These are phyloP conservation scores for Didymella pomorum DNA, from an alignment of 2,329 filamentous ascomycete species.

Conservation along the genomic window DNA sequence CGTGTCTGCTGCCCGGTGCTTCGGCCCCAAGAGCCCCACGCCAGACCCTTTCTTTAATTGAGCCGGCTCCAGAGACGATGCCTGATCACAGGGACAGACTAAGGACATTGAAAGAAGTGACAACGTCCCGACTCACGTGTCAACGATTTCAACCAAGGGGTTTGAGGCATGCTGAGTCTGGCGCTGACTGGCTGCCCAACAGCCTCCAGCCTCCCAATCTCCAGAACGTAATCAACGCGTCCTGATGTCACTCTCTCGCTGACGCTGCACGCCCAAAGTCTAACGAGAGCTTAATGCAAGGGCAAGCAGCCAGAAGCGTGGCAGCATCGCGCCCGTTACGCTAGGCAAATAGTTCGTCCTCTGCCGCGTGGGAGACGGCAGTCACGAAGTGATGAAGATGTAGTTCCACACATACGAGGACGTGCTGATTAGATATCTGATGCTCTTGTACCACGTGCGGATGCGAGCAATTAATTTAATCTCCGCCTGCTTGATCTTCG, in stretches of 20 bases:
- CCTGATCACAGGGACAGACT: neutral
- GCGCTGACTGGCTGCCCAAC: neutral
- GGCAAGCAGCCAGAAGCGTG: slow-evolving; percentile 10
- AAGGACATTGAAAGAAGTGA: too few relatives aligned
- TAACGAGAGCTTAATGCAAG: slow-evolving; percentile 1
- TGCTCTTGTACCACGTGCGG: slow-evolving; percentile 24
- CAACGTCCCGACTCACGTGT: neutral
- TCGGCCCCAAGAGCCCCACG: slow-evolving; percentile 3
- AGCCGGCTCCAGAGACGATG: slow-evolving; percentile 5
- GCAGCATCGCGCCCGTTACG: slow-evolving; percentile 15
- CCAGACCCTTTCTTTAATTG: neutral
- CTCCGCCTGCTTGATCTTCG: slow-evolving; percentile 32
- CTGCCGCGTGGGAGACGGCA: slow-evolving; percentile 6
- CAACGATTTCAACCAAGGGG: neutral
- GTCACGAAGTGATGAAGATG: slow-evolving; percentile 2
- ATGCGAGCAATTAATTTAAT: slow-evolving; percentile 17
- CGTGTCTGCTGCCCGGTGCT: neutral
- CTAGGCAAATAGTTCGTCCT: slow-evolving; percentile 16
- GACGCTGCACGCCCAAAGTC: slow-evolving; percentile 1
- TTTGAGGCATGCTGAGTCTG: neutral
- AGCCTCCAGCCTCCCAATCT: neutral
- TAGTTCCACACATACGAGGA: slow-evolving; percentile 2
- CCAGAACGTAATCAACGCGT: neutral
- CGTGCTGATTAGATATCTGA: slow-evolving; percentile 9
- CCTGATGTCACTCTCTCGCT: neutral